Conservation (phyloP, 2,329 filamentous ascomycete species). For the Bipolaris victoriae region DNA sequence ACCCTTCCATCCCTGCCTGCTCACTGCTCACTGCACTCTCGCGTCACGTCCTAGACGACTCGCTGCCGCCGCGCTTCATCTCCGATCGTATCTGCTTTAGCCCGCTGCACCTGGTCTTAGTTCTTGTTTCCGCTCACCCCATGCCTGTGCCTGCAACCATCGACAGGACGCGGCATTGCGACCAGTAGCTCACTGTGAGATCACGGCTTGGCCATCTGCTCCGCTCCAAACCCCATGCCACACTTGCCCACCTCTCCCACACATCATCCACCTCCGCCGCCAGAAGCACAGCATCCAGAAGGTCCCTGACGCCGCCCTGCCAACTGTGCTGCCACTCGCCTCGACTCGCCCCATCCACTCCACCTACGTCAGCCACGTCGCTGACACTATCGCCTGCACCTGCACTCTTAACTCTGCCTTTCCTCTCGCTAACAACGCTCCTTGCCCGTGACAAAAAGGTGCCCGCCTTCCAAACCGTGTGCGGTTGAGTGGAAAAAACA, state of each 20-base stretch:
- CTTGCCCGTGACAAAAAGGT: background rate
- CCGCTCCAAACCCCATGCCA: conserved; percentile 30
- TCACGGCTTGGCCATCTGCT: conserved; percentile 39
- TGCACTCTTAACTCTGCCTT: no score
- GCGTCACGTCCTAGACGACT: conserved; percentile 35
- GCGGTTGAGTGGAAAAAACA: background rate
- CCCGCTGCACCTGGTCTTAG: conserved; percentile 24
- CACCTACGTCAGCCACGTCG: conserved; percentile 33
- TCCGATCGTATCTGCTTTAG: conserved; percentile 48
- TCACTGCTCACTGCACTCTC: conserved; percentile 23
- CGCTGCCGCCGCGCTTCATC: conserved; percentile 43
- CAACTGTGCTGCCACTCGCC: conserved; percentile 11
- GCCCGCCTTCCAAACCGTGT: background rate
- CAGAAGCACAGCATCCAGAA: conserved; percentile 23
- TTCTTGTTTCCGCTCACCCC: conserved; percentile 34
- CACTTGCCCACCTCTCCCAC: conserved; percentile 29
- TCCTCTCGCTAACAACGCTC: background rate
- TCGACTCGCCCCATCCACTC: background rate
- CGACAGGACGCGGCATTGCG: conserved; percentile 29
- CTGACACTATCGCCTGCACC: background rate
- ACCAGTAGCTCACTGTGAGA: conserved; percentile 26
- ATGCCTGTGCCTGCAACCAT: conserved; percentile 35
- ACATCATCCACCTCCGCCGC: conserved; percentile 18
- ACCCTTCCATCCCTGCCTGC: conserved; percentile 18
- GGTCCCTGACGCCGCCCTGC: conserved; percentile 14